Conservation (phyloP, 2,329 filamentous ascomycete species). For the Colletotrichum musae region DNA sequence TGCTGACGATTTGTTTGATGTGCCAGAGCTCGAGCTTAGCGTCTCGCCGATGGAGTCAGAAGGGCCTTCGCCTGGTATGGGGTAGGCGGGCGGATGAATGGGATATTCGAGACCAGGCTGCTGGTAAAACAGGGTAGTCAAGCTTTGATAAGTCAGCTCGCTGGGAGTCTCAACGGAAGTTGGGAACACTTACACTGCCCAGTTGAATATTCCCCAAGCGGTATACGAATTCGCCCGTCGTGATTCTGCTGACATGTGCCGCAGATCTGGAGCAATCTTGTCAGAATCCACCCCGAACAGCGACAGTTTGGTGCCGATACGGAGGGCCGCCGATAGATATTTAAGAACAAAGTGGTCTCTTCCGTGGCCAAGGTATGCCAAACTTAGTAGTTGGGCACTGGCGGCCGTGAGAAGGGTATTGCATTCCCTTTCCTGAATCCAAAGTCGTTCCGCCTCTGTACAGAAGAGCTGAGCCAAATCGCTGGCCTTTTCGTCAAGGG, state of each 20-base stretch:
- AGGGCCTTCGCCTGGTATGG: constrained; percentile 41
- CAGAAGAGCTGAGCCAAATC: constrained; percentile 44
- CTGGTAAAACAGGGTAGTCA: constrained; percentile 51
- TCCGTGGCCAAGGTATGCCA: constrained; percentile 53
- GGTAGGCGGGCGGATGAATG: constrained; percentile 34
- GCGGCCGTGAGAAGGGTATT: constrained; percentile 47
- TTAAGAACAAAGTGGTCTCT: constrained; percentile 51
- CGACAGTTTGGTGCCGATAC: constrained; percentile 49
- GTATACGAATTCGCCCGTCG: constrained; percentile 40
- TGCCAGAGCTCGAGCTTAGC: neutral
- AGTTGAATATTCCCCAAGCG: constrained; percentile 54
- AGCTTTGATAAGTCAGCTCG: constrained; percentile 39
- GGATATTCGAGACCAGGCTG: constrained; percentile 47
- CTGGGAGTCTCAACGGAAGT: neutral
- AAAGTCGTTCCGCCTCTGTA: constrained; percentile 47
- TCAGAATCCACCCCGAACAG: constrained; percentile 46
- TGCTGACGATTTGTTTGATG: neutral
- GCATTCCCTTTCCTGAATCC: constrained; percentile 42
- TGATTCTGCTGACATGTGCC: constrained; percentile 42
- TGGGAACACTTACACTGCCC: constrained; percentile 49
- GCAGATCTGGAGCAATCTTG: neutral
- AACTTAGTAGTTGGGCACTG: constrained; percentile 50
- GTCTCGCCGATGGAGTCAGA: neutral
- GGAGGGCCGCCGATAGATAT: constrained; percentile 48
- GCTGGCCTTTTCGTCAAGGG: constrained; percentile 46